Conservation (phyloP, 768 basidiomycete genomes). For the Panaeolus cyanescens region DNA sequence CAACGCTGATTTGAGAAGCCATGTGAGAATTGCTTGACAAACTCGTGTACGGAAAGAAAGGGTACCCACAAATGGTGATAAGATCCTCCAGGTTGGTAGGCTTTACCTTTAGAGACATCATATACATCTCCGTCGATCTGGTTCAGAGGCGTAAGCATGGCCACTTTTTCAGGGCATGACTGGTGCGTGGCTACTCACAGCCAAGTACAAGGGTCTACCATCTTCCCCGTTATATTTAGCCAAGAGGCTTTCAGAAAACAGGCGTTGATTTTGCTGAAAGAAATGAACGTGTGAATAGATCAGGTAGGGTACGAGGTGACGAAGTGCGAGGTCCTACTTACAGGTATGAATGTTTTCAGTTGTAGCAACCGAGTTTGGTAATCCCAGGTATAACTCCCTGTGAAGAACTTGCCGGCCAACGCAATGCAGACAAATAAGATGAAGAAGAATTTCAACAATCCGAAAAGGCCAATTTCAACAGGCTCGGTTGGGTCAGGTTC, state of each 20-base stretch:
- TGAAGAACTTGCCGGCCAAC: conserved; percentile 80
- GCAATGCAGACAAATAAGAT: conserved; percentile 52
- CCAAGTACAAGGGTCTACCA: conserved; percentile 77
- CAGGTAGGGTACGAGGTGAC: not conserved
- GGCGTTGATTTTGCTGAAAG: conserved; percentile 52
- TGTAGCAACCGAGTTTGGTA: conserved; percentile 65
- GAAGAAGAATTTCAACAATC: conserved; percentile 70
- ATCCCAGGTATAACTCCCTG: conserved; percentile 88
- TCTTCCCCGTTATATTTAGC: conserved; percentile 71
- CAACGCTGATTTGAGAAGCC: conserved; percentile 51
- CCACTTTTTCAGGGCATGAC: not conserved
- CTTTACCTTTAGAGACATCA: conserved; percentile 79
- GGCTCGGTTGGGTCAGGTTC: conserved; percentile 74
- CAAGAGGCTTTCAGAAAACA: conserved; percentile 77
- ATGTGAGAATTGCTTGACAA: conserved; percentile 18
- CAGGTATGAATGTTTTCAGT: conserved; percentile 66
- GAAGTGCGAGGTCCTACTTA: conserved; percentile 28
- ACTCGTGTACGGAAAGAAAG: conserved; percentile 12
- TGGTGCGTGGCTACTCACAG: conserved; percentile 48
- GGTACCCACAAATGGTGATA: conserved; percentile 68
- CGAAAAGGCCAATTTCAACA: conserved; percentile 63
- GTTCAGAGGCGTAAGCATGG: conserved; percentile 18
- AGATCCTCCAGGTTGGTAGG: conserved; percentile 89
- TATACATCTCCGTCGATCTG: conserved; percentile 93
- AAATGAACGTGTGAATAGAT: conserved; percentile 11